Evolutionary conservation across 192 early-diverging fungal species (phyloP), one percentile per base, ranked within the genome.

Genomic region (Backusella liffmaniae): DNA sequence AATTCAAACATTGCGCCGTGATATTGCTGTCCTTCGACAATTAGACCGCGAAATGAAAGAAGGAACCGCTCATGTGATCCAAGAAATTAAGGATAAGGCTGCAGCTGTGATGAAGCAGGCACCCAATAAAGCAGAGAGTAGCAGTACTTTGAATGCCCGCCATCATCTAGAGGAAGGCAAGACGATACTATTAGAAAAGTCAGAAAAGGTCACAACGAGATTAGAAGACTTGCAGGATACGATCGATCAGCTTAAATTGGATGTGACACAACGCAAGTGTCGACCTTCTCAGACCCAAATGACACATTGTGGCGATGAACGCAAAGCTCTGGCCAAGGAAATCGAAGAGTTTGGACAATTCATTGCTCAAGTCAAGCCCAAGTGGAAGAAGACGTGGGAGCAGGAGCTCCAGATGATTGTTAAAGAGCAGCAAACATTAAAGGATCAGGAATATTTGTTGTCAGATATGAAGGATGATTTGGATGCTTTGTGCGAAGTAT

Each of bases 331-430:
- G 23, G 84, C 62, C 0, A 35, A 82, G 4, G 91, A 90, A 26
- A 86, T 90, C 26, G 75, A 78, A 15, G 82, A 85, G 23, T 86
- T 93, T 8, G 76, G 89, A 3, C 67, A 82, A 30, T 88, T 87
- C 59, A 92, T 96, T 56, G 81, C 84, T 59, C 86, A 89, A 6
- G 84, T 90, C 6, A 85, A 91, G 59, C 84, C 90, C 16, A 86
- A 85, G 8, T 94, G 93, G 93, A 94, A 94, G 68, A 90, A 90
- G 81, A 92, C 90, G 1, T 96, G 94, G 94, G 93, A 94, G 75
- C 90, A 90, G 18, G 94, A 96, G 78, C 80, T 96, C 46, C 92
- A 96, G 72, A 91, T 86, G 37, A 92, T 96, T 71, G 83, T 96
- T 21, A 88, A 90, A 70, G 94, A 96, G 72, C 93, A 96, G 78